Percentiles rank a stretch among this genome's conserved stretches.
These are phyloP conservation scores for Leccinum longicurvipes DNA, from an alignment of 768 basidiomycete genomes.

Conservation along the genomic window DNA sequence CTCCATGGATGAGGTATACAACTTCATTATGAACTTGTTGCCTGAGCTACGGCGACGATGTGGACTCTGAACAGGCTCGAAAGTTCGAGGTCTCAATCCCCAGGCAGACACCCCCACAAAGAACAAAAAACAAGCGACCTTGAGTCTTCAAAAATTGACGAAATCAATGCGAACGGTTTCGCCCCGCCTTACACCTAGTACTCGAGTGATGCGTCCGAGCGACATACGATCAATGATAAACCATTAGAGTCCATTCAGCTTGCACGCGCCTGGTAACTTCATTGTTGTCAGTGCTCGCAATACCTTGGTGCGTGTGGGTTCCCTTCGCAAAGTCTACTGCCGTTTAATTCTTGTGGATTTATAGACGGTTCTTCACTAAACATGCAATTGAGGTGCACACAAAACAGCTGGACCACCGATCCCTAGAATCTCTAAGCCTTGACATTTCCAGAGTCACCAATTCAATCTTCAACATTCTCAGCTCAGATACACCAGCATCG, in stretches of 20 bases:
- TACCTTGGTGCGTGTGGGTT: too few species aligned
- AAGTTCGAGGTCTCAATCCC: not conserved
- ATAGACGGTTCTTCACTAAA: too few species aligned
- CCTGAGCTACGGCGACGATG: not conserved
- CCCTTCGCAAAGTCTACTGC: not conserved
- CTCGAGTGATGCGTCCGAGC: too few species aligned
- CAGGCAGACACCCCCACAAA: not conserved
- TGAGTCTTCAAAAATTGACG: too few species aligned
- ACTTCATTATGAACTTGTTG: not conserved
- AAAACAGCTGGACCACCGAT: not conserved
- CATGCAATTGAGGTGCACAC: not conserved
- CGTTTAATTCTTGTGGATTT: not conserved
- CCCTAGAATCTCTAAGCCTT: conserved; percentile 2
- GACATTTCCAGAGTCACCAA: conserved; percentile 28
- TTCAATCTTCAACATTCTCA: conserved; percentile 66
- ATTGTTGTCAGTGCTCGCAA: too few species aligned
- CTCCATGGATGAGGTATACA: not conserved
- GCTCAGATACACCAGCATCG: conserved; percentile 49
- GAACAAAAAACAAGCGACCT: too few species aligned
- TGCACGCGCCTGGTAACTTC: too few species aligned
- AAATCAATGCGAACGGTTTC: too few species aligned
- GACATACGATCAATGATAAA: too few species aligned
- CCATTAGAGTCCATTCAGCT: too few species aligned
- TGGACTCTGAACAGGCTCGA: not conserved
- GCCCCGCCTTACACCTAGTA: too few species aligned